Evolutionary conservation across 2,329 filamentous ascomycete genomes (phyloP).

Genomic region (Colletotrichum sansevieriae): DNA sequence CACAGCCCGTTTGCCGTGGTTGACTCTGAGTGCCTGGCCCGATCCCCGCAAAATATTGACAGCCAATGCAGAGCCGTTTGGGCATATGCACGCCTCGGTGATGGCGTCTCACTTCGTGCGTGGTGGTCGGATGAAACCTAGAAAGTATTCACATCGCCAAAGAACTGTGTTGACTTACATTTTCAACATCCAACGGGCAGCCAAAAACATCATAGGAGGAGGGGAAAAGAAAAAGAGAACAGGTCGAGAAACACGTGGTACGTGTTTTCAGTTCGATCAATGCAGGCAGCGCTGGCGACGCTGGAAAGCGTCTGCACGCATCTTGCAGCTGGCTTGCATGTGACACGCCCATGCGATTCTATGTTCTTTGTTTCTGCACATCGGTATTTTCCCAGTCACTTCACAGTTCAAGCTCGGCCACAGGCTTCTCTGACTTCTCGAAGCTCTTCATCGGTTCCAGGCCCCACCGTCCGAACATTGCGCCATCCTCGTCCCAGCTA

Average conservation of each 20-base stretch:
- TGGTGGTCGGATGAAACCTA: slow-evolving; percentile 8
- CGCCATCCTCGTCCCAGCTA: slow-evolving; percentile 89
- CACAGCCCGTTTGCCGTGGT: not conserved
- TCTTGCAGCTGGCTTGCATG: not conserved
- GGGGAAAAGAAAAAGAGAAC: no score
- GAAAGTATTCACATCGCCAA: not conserved
- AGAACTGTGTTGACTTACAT: no score
- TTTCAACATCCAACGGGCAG: not conserved
- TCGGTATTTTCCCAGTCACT: not conserved
- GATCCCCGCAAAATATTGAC: no score
- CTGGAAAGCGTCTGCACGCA: no score
- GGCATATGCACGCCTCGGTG: slow-evolving; percentile 3
- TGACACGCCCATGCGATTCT: not conserved
- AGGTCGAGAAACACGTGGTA: no score
- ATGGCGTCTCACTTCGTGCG: not conserved
- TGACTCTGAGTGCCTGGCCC: not conserved
- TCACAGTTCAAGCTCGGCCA: slow-evolving; percentile 1
- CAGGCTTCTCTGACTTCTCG: slow-evolving; percentile 48
- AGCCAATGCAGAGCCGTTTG: not conserved
- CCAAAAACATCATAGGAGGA: no score
- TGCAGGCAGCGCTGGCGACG: no score
- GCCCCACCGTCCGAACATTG: slow-evolving; percentile 87
- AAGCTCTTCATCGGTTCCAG: slow-evolving; percentile 79
- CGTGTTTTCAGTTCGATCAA: no score
- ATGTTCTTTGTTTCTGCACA: no score